Evolutionary conservation across 83 land plant species (phyloP), one percentile per base, ranked within the genome.

Genomic region (Picea abies): DNA sequence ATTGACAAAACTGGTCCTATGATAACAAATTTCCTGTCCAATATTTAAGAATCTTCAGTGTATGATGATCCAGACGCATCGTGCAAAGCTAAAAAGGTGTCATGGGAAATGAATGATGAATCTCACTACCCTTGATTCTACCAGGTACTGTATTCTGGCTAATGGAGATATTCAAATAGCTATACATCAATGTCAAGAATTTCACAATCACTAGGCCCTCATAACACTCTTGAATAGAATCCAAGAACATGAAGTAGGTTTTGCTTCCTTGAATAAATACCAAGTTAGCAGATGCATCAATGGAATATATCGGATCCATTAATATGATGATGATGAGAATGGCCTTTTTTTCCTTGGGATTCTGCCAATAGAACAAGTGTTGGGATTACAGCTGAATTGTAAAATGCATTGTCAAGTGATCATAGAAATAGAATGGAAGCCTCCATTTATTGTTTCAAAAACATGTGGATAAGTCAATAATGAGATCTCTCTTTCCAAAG

Each of bases 11-110:
- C 83, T 4, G 99, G 98, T 47, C 99, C 86, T 77, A 98, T 89
- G 22, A 93, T 83, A 14, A 94, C 99, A 90, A 96, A 98, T 62
- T 98, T 97, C 99, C 99, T 81, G 99, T 98, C 97, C 98, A 98
- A 78, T 86, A 85, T 85, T 98, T 95, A 44, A 98, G 94, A 66
- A 91, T 94, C 82, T 85, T 92, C 63, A 96, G 76, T 22, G 91
- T 89, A 19, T 85, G 79, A 63, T 89, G 95, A 35, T 98, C 90
- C 81, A 96, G 79, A 39, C 89, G 95, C 20, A 89, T 91, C 11
- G 89, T 91, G 9, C 82, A 91, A 47, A 94, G 97, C 98, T 98
- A 88, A 84, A 97, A 94, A 60, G 96, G 89, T 44, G 96, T 94
- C 91, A 96, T 87, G 29, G 98, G 99, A 83, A 93, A 94, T 9